Evolutionary conservation across 257 asterid genomes (phyloP), one percentile per base, ranked within the genome.

Genomic region (Solanum microdontum): DNA sequence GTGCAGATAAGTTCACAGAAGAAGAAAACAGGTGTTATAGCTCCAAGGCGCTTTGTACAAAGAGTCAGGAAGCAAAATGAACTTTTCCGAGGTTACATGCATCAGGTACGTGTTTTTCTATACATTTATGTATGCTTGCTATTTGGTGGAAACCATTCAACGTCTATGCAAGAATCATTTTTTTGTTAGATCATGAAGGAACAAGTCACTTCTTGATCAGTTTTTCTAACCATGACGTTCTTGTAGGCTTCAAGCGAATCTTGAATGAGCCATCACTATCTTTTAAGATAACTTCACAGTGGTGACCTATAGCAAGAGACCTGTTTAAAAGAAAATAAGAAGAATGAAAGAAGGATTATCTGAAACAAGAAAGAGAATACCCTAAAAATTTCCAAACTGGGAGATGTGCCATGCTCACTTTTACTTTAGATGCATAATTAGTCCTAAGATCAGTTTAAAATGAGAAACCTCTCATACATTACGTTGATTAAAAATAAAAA

Each of bases 21-120:
- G 97, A 95, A 95, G 92, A 94, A 93, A 92, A 95, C 98, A 9
- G 98, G 98, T 64, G 96, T 94, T 23, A 89, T 94, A 75, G 97
- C 97, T 88, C 98, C 98, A 86, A 94, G 93, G 87, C 96, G 96
- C 91, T 94, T 94, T 90, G 97, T 95, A 74, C 94, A 93, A 74
- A 93, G 95, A 88, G 93, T 95, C 80, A 88, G 95, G 87, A 94
- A 93, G 88, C 94, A 93, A 89, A 94, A 95, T 89, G 97, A 95
- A 91, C 89, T 88, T 68, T 94, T 94, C 86, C 94, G 98, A 83
- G 94, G 97, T 64, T 94, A 92, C 87, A 94, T 94, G 98, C 98
- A 95, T 88, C 98, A 96, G 98, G 98, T 93, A 80, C 34, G 92
- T 89, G 88, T 62, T 82, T 62, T 24, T 55, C 66, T 48, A n/a